Evolutionary conservation across 768 basidiomycete genomes (phyloP).

Genomic region (Termitomyces titanicus): DNA sequence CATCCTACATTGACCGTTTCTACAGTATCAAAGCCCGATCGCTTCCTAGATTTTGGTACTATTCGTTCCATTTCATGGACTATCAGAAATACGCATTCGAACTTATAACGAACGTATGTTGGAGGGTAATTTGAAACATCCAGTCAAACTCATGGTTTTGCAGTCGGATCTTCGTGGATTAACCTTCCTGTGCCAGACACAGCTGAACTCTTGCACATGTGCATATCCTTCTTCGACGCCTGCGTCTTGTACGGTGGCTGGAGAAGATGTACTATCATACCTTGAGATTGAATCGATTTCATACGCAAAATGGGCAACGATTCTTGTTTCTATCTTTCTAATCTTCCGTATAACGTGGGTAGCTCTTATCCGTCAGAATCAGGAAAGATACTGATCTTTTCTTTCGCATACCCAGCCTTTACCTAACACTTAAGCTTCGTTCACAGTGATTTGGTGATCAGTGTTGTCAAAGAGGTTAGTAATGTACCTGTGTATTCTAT

Average conservation of each 20-base stretch:
- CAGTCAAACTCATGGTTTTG: conserved; percentile 11
- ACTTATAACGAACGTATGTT: conserved; percentile 31
- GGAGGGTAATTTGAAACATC: conserved; percentile 8
- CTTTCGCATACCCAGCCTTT: conserved; percentile 1
- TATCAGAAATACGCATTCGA: conserved; percentile 45
- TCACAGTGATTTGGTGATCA: conserved; percentile 3
- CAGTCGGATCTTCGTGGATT: conserved; percentile 48
- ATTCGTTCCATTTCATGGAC: conserved; percentile 53
- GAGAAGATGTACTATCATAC: conserved; percentile 45
- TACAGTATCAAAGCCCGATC: conserved; percentile 48
- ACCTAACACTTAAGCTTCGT: conserved; percentile 10
- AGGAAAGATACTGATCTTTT: neutral
- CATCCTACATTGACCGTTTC: conserved; percentile 6
- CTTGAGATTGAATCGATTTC: conserved; percentile 42
- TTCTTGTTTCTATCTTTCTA: conserved; percentile 41
- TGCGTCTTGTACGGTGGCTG: conserved; percentile 41
- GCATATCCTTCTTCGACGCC: conserved; percentile 47
- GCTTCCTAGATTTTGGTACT: conserved; percentile 58
- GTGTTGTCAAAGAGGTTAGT: neutral
- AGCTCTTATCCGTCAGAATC: neutral
- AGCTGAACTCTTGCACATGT: conserved; percentile 36
- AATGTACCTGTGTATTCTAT: neutral
- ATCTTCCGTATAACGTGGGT: conserved; percentile 42
- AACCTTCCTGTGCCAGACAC: conserved; percentile 36
- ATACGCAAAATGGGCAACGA: conserved; percentile 42